Conservation (phyloP, 495 filamentous ascomycete species). For the Parachaetomium inaequale region DNA sequence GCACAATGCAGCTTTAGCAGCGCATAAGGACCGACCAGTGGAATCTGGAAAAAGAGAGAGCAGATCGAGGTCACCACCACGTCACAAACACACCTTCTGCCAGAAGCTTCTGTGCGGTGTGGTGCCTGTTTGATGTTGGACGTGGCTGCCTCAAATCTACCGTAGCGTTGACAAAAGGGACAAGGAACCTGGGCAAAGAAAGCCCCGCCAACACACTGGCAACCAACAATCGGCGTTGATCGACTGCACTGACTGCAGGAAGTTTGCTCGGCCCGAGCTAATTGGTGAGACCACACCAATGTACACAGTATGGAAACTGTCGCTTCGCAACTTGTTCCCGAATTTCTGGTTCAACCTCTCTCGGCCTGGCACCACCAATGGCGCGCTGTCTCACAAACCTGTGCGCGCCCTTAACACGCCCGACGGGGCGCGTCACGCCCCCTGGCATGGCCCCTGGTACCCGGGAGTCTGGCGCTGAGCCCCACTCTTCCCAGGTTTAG, state of each 20-base stretch:
- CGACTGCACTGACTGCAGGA: not conserved
- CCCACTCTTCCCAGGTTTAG: too few species aligned
- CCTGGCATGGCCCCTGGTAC: too few species aligned
- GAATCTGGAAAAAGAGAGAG: not conserved
- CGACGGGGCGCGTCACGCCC: too few species aligned
- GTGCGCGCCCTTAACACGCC: not conserved
- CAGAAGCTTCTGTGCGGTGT: not conserved
- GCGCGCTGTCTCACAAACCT: not conserved
- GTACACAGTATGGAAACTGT: not conserved
- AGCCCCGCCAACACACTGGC: constrained; percentile 1
- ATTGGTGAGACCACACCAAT: not conserved
- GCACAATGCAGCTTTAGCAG: not conserved
- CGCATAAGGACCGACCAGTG: not conserved
- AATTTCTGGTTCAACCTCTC: not conserved
- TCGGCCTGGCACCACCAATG: not conserved
- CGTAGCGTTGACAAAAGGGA: not conserved
- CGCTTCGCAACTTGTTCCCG: not conserved
- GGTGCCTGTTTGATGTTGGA: not conserved
- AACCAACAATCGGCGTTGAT: not conserved
- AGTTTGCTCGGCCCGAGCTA: not conserved
- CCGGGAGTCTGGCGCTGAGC: too few species aligned
- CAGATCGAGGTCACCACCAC: not conserved
- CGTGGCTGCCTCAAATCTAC: not conserved
- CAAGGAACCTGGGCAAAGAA: not conserved
- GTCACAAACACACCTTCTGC: not conserved